Percentiles rank a stretch among this genome's conserved stretches.
phyloP scores from a whole-genome alignment of 1,139 yeast species.

The Debaryomyces nepalensis region DNA sequence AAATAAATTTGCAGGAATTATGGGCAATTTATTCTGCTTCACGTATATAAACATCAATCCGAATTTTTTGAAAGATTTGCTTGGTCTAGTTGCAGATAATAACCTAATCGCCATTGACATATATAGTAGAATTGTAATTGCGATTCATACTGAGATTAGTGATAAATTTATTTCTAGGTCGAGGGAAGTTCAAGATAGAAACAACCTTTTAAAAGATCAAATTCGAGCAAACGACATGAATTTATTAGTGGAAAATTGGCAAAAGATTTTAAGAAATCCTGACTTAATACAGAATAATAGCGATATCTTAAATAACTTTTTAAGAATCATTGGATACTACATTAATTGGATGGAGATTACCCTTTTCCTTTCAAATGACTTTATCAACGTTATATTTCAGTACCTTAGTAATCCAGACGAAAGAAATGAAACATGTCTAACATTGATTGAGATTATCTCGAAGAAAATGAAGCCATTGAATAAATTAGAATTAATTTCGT shows the following conservation, averaged over 20 bases:
- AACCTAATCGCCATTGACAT: constrained; percentile 69
- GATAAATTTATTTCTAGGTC: constrained; percentile 82
- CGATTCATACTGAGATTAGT: constrained; percentile 90
- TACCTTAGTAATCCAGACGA: constrained; percentile 54
- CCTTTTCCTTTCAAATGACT: constrained; percentile 70
- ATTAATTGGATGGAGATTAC: constrained; percentile 95
- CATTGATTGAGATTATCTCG: constrained; percentile 79
- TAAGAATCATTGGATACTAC: constrained; percentile 79
- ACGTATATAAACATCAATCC: constrained; percentile 70
- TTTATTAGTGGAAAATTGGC: constrained; percentile 71
- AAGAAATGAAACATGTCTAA: constrained; percentile 67
- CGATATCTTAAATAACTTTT: constrained; percentile 61
- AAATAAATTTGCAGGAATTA: constrained; percentile 78
- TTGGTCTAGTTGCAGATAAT: constrained; percentile 33
- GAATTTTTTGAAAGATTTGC: constrained; percentile 68
- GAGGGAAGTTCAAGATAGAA: constrained; percentile 64
- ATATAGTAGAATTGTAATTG: constrained; percentile 71
- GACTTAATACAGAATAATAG: constrained; percentile 25
- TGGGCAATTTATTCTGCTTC: constrained; percentile 70
- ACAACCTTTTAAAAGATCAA: constrained; percentile 75
- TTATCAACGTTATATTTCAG: constrained; percentile 64
- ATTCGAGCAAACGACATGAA: constrained; percentile 79
- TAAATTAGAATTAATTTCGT: constrained; percentile 74
- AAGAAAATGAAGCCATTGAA: constrained; percentile 93
- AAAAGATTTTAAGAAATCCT: constrained; percentile 50